phyloP scores from a whole-genome alignment of 2,329 filamentous ascomycete species.

The Fusarium torreyae region DNA sequence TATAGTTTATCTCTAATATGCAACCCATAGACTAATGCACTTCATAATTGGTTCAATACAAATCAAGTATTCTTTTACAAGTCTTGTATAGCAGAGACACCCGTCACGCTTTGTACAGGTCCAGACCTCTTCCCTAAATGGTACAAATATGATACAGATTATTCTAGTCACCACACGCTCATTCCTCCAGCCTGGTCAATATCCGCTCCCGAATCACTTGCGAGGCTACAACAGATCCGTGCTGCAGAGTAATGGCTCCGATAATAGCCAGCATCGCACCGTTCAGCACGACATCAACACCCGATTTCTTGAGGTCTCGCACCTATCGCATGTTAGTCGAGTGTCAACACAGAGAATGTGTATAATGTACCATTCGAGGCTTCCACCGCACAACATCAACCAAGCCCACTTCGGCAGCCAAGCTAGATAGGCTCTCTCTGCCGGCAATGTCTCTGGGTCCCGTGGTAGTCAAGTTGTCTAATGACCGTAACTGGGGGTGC shows the following conservation, averaged over 20 bases:
- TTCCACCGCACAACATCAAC: conserved; percentile 88
- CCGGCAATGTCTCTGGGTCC: conserved; percentile 74
- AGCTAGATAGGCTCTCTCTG: conserved; percentile 74
- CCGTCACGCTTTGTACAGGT: conserved; percentile 49
- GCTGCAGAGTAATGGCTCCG: conserved; percentile 90
- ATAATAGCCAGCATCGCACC: conserved; percentile 88
- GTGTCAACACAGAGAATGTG: not conserved
- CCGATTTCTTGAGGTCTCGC: conserved; percentile 79
- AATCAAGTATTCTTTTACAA: conserved; percentile 38
- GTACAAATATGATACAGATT: conserved; percentile 53
- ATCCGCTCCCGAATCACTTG: conserved; percentile 83
- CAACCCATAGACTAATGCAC: conserved; percentile 32
- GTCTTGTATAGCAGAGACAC: conserved; percentile 32
- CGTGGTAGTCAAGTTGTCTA: conserved; percentile 77
- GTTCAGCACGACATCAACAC: conserved; percentile 80
- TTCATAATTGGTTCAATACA: conserved; percentile 39
- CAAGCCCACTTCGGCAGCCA: conserved; percentile 81
- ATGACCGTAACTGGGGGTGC: conserved; percentile 78
- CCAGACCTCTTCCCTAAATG: conserved; percentile 49
- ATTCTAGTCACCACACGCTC: conserved; percentile 28
- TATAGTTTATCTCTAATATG: conserved; percentile 9
- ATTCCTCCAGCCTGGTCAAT: conserved; percentile 60
- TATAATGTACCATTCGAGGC: conserved; percentile 78
- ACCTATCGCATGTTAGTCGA: conserved; percentile 58
- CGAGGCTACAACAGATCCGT: conserved; percentile 83